Evolutionary conservation across 306 rosid species (phyloP).

Genomic region (Nissolia schottii): DNA sequence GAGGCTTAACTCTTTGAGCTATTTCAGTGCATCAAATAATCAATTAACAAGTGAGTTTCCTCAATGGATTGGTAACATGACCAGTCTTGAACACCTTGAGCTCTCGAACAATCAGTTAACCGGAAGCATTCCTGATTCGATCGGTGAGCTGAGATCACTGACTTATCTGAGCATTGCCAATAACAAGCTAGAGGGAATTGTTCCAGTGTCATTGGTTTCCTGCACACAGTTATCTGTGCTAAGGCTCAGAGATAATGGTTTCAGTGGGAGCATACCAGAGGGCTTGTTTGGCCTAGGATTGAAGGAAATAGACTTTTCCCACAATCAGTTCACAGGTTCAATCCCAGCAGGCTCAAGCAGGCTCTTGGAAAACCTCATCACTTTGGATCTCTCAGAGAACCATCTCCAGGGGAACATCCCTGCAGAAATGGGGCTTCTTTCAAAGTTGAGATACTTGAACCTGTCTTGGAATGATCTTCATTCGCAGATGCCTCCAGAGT

Average conservation of each 20-base stretch:
- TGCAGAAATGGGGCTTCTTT: slow-evolving; percentile 61
- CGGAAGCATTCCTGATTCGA: slow-evolving; percentile 54
- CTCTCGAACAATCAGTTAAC: slow-evolving; percentile 58
- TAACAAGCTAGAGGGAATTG: slow-evolving; percentile 59
- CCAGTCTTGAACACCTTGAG: slow-evolving; percentile 50
- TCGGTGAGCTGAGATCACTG: slow-evolving; percentile 51
- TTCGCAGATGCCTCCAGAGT: slow-evolving; percentile 61
- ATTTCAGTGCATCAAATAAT: slow-evolving; percentile 46
- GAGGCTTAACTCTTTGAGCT: slow-evolving; percentile 41
- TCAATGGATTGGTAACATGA: slow-evolving; percentile 67
- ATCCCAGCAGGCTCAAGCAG: slow-evolving; percentile 61
- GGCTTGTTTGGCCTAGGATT: slow-evolving; percentile 71
- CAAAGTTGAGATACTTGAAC: slow-evolving; percentile 60
- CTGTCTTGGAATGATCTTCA: slow-evolving; percentile 83
- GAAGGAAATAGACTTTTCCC: slow-evolving; percentile 66
- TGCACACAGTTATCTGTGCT: slow-evolving; percentile 49
- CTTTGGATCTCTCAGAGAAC: slow-evolving; percentile 67
- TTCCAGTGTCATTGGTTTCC: slow-evolving; percentile 53
- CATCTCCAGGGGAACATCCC: slow-evolving; percentile 60
- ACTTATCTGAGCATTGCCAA: slow-evolving; percentile 44
- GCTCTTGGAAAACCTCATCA: slow-evolving; percentile 48
- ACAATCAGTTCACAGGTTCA: slow-evolving; percentile 52
- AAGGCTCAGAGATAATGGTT: slow-evolving; percentile 47
- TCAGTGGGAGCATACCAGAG: slow-evolving; percentile 67
- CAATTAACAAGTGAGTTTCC: slow-evolving; percentile 47